A percentile compares a stretch with the other conserved stretches of the same genome.
Evolutionary conservation across 306 rosid species (phyloP).

Genomic region (Rosa persica): DNA sequence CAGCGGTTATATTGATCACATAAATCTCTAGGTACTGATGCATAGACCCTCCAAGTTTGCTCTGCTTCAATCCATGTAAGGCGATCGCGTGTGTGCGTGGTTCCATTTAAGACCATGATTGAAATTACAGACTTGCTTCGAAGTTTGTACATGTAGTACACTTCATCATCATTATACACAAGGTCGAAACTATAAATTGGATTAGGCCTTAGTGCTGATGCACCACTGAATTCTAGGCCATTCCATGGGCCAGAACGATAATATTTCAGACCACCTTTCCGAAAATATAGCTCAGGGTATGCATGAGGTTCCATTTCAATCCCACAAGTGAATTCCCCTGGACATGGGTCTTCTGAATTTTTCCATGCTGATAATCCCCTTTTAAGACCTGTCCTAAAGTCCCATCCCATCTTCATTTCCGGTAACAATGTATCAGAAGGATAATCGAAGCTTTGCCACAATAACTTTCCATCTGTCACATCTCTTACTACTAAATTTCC

Average conservation of each 20-base stretch:
- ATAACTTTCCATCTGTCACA: conserved; percentile 25
- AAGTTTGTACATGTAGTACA: conserved; percentile 40
- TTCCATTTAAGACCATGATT: conserved; percentile 46
- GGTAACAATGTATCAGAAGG: conserved; percentile 60
- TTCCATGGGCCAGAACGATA: conserved; percentile 52
- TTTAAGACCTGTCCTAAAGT: conserved; percentile 36
- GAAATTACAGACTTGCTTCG: conserved; percentile 34
- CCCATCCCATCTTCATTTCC: conserved; percentile 60
- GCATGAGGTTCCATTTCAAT: conserved; percentile 21
- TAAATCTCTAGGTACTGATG: conserved; percentile 26
- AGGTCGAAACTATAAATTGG: conserved; percentile 35
- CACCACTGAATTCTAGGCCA: conserved; percentile 41
- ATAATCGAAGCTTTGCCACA: conserved; percentile 70
- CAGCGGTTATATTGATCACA: conserved; percentile 52
- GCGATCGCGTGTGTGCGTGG: conserved; percentile 25
- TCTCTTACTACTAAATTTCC: conserved; percentile 53
- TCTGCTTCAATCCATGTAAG: conserved; percentile 38
- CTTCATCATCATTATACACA: conserved; percentile 38
- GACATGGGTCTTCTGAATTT: conserved; percentile 49
- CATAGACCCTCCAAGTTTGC: conserved; percentile 41
- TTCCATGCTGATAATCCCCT: conserved; percentile 44
- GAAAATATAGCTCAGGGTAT: conserved; percentile 35
- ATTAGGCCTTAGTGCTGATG: conserved; percentile 20
- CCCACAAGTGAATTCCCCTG: conserved; percentile 39
- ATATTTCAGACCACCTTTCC: conserved; percentile 30